These are phyloP conservation scores for Porodaedalea pini DNA, from an alignment of 1,284 basidiomycete genomes.

Conservation along the genomic window DNA sequence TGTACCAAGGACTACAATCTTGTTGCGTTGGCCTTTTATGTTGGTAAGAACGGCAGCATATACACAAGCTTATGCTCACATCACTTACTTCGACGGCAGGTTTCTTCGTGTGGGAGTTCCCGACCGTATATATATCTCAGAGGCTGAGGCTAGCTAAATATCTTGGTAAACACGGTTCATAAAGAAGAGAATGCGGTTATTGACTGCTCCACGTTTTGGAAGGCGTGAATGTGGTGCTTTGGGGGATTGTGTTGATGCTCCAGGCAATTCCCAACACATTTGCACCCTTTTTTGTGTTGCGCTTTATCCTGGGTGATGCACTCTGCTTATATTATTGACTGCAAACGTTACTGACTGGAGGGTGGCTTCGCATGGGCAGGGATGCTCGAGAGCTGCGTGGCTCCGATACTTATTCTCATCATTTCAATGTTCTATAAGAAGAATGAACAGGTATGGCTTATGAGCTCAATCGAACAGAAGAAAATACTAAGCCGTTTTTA, in stretches of 20 bases:
- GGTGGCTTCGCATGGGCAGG: constrained; percentile 36
- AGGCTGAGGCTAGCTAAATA: constrained; percentile 59
- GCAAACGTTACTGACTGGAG: neutral
- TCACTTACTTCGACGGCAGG: constrained; percentile 34
- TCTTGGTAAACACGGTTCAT: constrained; percentile 38
- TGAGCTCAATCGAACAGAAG: no score
- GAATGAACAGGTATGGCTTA: constrained; percentile 58
- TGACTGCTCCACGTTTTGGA: neutral
- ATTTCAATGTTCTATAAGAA: constrained; percentile 71
- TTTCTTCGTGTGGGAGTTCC: constrained; percentile 62
- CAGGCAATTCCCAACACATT: constrained; percentile 57
- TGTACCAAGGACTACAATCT: constrained; percentile 53
- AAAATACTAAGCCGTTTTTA: no score
- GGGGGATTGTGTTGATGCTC: constrained; percentile 60
- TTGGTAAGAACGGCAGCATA: constrained; percentile 35
- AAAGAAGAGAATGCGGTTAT: neutral
- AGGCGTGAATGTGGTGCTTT: constrained; percentile 59
- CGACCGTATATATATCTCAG: constrained; percentile 64
- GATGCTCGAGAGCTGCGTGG: constrained; percentile 63
- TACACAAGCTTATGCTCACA: neutral
- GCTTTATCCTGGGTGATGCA: constrained; percentile 52
- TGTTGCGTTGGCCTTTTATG: constrained; percentile 63
- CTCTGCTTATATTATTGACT: neutral
- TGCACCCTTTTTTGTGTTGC: constrained; percentile 56
- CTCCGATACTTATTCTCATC: constrained; percentile 59